These are phyloP conservation scores for Candida sp. DNA, from an alignment of 1,139 yeast genomes.

Conservation along the genomic window DNA sequence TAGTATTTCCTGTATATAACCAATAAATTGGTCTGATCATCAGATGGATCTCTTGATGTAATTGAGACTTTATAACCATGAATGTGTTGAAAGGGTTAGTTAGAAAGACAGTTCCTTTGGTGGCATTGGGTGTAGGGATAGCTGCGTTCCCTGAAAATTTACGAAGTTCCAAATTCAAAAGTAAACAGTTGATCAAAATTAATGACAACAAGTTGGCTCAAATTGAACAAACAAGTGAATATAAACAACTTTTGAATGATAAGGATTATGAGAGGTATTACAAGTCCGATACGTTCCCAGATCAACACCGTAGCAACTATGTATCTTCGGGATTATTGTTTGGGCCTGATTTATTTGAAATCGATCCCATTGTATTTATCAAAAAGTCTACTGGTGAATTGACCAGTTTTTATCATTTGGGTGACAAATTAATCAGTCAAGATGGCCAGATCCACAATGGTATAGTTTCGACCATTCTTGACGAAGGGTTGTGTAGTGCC, in stretches of 20 bases:
- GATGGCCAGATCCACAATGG: slow-evolving; percentile 88
- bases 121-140: slow-evolving; percentile 47
- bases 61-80: background rate
- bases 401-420: slow-evolving; percentile 67
- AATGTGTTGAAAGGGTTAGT: slow-evolving; percentile 22
- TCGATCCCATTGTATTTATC: slow-evolving; percentile 62
- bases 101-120: slow-evolving; percentile 27
- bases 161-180: slow-evolving; percentile 20
- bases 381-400: slow-evolving; percentile 46
- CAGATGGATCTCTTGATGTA: background rate
- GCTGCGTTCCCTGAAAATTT: slow-evolving; percentile 41
- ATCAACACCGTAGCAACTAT: slow-evolving; percentile 57
- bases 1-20: background rate
- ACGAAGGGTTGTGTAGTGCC: slow-evolving; percentile 83
- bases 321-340: slow-evolving; percentile 65
- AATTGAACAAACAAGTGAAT: slow-evolving; percentile 31
- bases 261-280: slow-evolving; percentile 18
- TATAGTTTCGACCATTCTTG: slow-evolving; percentile 74
- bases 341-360: slow-evolving; percentile 59
- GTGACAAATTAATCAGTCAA: slow-evolving; percentile 60
- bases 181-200: slow-evolving; percentile 20
- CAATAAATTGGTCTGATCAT: background rate
- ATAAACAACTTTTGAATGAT: slow-evolving; percentile 25
- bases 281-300: slow-evolving; percentile 51
- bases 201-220: slow-evolving; percentile 27